These are phyloP conservation scores for Parastagonospora avenae DNA, from an alignment of 2,329 filamentous ascomycete species.

Conservation along the genomic window DNA sequence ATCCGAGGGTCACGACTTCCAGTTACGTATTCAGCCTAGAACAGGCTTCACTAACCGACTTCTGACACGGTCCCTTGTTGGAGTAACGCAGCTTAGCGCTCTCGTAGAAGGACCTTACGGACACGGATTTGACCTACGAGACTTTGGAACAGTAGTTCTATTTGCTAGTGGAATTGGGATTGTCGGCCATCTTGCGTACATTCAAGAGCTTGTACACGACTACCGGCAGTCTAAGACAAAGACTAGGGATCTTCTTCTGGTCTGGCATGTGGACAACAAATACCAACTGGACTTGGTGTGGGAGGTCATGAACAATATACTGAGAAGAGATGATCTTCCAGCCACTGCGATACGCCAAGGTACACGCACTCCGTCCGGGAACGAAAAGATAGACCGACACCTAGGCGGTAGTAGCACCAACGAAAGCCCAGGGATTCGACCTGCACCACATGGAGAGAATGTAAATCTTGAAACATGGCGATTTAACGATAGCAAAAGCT, in stretches of 20 bases:
- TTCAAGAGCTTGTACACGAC: constrained; percentile 14
- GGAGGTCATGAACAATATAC: constrained; percentile 8
- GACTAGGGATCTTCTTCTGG: constrained; percentile 17
- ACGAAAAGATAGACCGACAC: constrained; percentile 1
- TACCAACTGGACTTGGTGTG: constrained; percentile 9
- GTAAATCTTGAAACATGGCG: constrained; percentile 1
- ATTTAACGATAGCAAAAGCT: constrained; percentile 1
- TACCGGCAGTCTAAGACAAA: constrained; percentile 12
- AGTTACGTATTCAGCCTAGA: constrained; percentile 13
- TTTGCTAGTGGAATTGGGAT: constrained; percentile 24
- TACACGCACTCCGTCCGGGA: not conserved
- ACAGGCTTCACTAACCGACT: constrained; percentile 14
- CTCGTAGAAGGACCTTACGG: constrained; percentile 18
- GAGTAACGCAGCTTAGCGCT: constrained; percentile 2
- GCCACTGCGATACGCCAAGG: not conserved
- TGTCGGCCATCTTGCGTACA: constrained; percentile 11
- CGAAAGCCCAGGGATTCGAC: constrained; percentile 3
- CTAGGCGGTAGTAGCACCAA: constrained; percentile 1
- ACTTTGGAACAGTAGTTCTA: constrained; percentile 19
- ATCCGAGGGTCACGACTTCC: constrained; percentile 3
- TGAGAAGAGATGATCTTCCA: constrained; percentile 5
- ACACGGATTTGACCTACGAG: constrained; percentile 9
- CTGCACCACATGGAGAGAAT: constrained; percentile 11
- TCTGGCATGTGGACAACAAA: constrained; percentile 15
- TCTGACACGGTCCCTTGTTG: not conserved